phyloP scores from a whole-genome alignment of 257 asterid species.

The Solanum sitiens region DNA sequence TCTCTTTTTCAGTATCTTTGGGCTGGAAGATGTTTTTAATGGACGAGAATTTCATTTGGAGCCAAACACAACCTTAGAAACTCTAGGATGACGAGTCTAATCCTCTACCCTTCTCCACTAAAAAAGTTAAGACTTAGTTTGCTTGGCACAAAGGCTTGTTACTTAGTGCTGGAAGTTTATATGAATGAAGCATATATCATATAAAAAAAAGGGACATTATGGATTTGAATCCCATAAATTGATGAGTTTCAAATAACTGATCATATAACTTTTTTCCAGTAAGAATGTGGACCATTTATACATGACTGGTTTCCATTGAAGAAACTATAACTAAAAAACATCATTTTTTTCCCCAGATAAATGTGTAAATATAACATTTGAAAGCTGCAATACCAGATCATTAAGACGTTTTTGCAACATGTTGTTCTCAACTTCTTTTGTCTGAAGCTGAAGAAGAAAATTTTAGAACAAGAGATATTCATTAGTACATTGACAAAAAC shows the following conservation, averaged over 20 bases:
- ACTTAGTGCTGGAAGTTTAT: neutral
- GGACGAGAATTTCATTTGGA: neutral
- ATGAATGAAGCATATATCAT: neutral
- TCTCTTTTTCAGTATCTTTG: neutral
- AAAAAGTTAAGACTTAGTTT: neutral
- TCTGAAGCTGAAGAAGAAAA: constrained; percentile 50
- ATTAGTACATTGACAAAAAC: neutral
- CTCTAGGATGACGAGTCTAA: neutral
- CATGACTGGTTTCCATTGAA: neutral
- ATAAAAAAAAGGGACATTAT: neutral
- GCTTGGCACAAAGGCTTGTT: neutral
- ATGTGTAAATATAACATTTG: neutral
- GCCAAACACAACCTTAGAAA: neutral
- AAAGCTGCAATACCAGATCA: constrained; percentile 60
- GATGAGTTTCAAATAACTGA: neutral
- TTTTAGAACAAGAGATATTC: neutral
- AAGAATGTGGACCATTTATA: neutral
- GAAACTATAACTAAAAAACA: neutral
- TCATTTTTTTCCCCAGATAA: neutral
- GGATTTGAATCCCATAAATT: neutral
- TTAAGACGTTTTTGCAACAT: constrained; percentile 60
- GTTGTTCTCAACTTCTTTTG: constrained; percentile 47
- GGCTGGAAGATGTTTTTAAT: neutral
- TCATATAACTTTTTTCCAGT: neutral
- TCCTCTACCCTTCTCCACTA: neutral